phyloP scores from a whole-genome alignment of 495 filamentous ascomycete genomes.

The Melanomma pulvis-pyrius region DNA sequence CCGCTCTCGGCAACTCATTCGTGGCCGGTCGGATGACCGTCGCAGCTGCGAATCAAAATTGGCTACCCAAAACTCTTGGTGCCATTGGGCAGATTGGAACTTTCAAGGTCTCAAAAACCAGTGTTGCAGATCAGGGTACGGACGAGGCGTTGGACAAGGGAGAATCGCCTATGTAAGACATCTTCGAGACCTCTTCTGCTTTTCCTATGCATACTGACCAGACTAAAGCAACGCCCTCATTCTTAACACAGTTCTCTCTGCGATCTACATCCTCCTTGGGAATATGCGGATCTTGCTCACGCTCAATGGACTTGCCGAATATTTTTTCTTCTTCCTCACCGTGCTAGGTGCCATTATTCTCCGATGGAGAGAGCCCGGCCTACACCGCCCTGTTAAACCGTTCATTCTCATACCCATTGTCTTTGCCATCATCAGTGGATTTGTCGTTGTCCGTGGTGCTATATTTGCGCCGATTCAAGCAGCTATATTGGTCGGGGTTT shows the following conservation, averaged over 20 bases:
- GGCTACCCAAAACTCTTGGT: slow-evolving; percentile 53
- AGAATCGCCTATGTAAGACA: slow-evolving; percentile 34
- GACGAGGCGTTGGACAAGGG: slow-evolving; percentile 20
- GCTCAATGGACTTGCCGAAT: slow-evolving; percentile 61
- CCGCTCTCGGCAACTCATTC: slow-evolving; percentile 60
- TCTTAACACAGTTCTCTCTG: slow-evolving; percentile 52
- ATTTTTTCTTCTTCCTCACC: slow-evolving; percentile 61
- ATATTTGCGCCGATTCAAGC: slow-evolving; percentile 57
- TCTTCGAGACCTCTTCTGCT: slow-evolving; percentile 47
- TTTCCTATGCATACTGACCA: not conserved
- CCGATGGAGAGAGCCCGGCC: slow-evolving; percentile 52
- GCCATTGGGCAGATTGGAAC: slow-evolving; percentile 45
- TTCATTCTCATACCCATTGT: slow-evolving; percentile 50
- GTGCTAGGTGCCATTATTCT: slow-evolving; percentile 57
- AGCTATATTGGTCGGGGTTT: slow-evolving; percentile 50
- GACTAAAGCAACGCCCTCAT: slow-evolving; percentile 54
- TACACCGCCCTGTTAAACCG: slow-evolving; percentile 55
- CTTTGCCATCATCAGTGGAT: slow-evolving; percentile 57
- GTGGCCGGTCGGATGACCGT: slow-evolving; percentile 60
- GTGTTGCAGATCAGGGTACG: slow-evolving; percentile 6
- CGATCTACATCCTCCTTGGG: slow-evolving; percentile 58
- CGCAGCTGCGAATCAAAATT: slow-evolving; percentile 56
- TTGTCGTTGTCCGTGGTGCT: slow-evolving; percentile 57
- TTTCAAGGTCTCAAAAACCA: slow-evolving; percentile 12
- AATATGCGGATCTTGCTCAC: slow-evolving; percentile 60